Base-by-base conservation (phyloP, 306 rosid genomes). In the Glycine soja region DNA sequence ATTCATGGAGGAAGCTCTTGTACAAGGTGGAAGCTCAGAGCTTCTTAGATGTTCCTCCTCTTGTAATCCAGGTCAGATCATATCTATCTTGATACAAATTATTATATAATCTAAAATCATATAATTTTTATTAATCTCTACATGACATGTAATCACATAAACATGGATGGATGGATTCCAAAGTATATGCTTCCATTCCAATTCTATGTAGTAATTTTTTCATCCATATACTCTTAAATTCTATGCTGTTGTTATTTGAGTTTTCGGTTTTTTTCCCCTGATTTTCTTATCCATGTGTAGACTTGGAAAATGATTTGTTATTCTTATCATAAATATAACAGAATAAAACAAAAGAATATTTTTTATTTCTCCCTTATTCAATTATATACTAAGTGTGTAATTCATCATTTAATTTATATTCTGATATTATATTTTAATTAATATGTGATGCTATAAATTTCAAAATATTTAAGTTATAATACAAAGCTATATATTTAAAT, bases 31-130 rank as follows among this genome's bases (percentile, higher is more conserved):
- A 92, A 78, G 83, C 90, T 81, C 87, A 72, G 2, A 87, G 73
- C 78, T 95, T 92, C 86, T 63, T 92, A 75, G 95, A 92, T 74
- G 72, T 91, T 83, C 98, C 97, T 87, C 98, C 97, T 53, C 95
- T 95, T 12, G 79, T 92, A 40, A 83, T 92, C 74, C 98, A 95
- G 97, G 98, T 95, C 2, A 36, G 69, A 54, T 69, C 19, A 30
- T 80, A 4, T 14, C 1, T 10, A n/a, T 59, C 19, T 19, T 1
- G 2, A 13, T 1, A 36, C 4, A 53, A 53, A n/a, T 53, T n/a
- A 53, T 53, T 53, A 53, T 3, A 5, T 14, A 14, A 6, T 6
- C 2, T 11, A 42, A 2, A 42, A 6, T 6, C 0, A 7, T 42
- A 2, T 0, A 6, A 42, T 42, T 4, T 42, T 42, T 9, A 42